Base-by-base conservation (phyloP, 2,329 filamentous ascomycete species). In the Aspergillus intermedius region DNA sequence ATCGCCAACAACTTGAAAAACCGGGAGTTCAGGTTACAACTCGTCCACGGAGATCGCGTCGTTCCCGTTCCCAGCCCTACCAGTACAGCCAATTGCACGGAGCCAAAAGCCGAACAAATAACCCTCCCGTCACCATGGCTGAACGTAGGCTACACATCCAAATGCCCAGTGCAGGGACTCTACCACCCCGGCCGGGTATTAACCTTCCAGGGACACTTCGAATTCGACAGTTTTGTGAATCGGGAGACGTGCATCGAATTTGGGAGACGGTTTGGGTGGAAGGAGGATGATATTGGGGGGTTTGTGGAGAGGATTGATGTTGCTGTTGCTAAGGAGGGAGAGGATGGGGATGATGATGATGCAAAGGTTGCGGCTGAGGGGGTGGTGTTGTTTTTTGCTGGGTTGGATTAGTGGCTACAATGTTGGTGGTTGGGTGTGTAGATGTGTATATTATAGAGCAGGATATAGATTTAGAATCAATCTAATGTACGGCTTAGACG, bases 21-120 rank as follows among this genome's bases (percentile, higher is more conserved):
- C 5, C 19, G 35, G 4, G 46, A 54, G 37, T 55, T 68, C 47
- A 56, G 57, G 2, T 50, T 69, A 30, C 66, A 69, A 49, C 51
- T 68, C 19, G 52, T 69, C 6, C 66, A 69, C 43, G 59, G 62
- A 3, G 66, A 69, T 23, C 55, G 55, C 15, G 66, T 69, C 0
- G 51, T 60, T 2, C 49, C 58, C 2, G 49, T 51, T 4, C 3
- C n/a, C 2, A 25, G 17, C 9, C n/a, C 15, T 25, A 23, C 4
- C 5, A 42, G 28, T 9, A 41, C 12, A 5, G 5, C 17, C 5
- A 41, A 41, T 5, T 5, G 4, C 21, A 22, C 9, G 10, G 19
- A 19, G 0, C 45, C 28, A 7, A 49, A 47, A 13, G 15, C 43
- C 3, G 47, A 51, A 2, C 13, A 22, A 13, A 44, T 32, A 10